Conservation (phyloP, 352 stramenopile genomes). For the Plasmopara halstedii region DNA sequence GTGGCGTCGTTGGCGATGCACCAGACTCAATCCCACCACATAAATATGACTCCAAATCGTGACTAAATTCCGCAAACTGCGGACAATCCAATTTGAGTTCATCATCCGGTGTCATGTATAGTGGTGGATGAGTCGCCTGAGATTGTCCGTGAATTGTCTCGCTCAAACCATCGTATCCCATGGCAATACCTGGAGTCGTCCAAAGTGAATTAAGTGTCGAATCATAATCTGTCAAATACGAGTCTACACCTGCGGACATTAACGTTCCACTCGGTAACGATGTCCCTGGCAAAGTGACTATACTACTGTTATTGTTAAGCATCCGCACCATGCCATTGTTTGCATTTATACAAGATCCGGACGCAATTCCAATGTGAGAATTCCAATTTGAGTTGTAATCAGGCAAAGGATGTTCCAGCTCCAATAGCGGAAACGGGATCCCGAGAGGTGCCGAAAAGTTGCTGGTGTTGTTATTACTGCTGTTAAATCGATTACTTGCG, state of each 20-base stretch:
- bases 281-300: conserved; percentile 21
- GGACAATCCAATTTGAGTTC: conserved; percentile 73
- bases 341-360: conserved; percentile 6
- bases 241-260: conserved; percentile 44
- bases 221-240: conserved; percentile 65
- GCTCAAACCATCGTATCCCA: conserved; percentile 47
- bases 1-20: conserved; percentile 38
- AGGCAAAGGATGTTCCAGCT: conserved; percentile 37
- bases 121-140: conserved; percentile 13
- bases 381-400: conserved; percentile 42
- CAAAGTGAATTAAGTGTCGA: conserved; percentile 63
- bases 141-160: conserved; percentile 16
- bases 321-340: conserved; percentile 3
- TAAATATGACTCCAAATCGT: conserved; percentile 67
- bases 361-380: conserved; percentile 9
- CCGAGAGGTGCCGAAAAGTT: conserved; percentile 19
- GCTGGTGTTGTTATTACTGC: conserved; percentile 7
- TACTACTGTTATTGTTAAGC: conserved; percentile 2
- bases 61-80: conserved; percentile 57
- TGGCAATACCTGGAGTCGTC: conserved; percentile 37
- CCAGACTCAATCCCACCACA: conserved; percentile 49
- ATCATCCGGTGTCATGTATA: conserved; percentile 44
- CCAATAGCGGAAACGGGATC: conserved; percentile 26
- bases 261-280: conserved; percentile 31
- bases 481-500: conserved; percentile 11